These are phyloP conservation scores for Xanthoconium purpureum DNA, from an alignment of 768 basidiomycete genomes.

Conservation along the genomic window DNA sequence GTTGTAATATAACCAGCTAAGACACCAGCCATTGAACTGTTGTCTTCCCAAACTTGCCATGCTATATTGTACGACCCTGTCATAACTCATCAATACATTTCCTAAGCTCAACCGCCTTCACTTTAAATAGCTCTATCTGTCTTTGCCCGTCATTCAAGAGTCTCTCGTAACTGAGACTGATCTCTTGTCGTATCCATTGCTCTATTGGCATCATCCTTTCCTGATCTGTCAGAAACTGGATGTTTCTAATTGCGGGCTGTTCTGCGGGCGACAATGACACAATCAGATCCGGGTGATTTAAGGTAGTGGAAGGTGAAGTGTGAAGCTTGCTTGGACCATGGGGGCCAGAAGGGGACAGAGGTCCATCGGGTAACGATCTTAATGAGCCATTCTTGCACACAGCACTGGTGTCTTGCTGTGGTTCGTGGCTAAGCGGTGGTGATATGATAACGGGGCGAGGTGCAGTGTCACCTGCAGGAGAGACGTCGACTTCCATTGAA, in stretches of 20 bases:
- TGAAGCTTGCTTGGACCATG: neutral
- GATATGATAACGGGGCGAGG: neutral
- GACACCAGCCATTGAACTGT: too few relatives aligned
- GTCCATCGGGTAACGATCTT: neutral
- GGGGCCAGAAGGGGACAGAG: neutral
- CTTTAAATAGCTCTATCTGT: conserved; percentile 48
- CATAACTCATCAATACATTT: conserved; percentile 35
- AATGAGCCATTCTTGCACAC: neutral
- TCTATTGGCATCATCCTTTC: conserved; percentile 80
- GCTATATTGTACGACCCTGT: too few relatives aligned
- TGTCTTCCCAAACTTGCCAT: too few relatives aligned
- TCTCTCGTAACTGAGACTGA: conserved; percentile 61
- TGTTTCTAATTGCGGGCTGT: conserved; percentile 7
- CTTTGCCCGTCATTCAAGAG: conserved; percentile 51
- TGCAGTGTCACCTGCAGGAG: neutral
- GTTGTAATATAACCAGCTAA: too few relatives aligned
- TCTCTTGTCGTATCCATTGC: conserved; percentile 78
- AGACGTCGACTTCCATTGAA: neutral
- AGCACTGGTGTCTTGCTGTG: neutral
- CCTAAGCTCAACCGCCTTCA: conserved; percentile 41
- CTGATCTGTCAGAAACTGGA: conserved; percentile 33
- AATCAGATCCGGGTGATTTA: conserved; percentile 5
- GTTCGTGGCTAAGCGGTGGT: neutral
- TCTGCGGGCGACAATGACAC: conserved; percentile 14
- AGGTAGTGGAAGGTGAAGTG: neutral